phyloP scores from a whole-genome alignment of 257 asterid genomes.

The Solanum peruvianum region DNA sequence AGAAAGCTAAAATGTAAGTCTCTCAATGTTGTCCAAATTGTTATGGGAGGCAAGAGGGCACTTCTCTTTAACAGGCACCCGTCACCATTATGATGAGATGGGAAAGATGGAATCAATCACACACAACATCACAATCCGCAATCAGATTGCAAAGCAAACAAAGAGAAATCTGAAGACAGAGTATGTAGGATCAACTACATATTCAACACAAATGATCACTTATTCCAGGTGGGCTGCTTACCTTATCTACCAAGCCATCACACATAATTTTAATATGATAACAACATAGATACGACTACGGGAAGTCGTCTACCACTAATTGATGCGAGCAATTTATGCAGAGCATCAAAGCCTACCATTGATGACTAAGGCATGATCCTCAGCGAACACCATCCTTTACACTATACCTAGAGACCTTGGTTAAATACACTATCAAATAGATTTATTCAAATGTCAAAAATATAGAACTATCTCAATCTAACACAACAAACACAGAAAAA shows the following conservation, averaged over 20 bases:
- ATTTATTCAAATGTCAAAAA: neutral
- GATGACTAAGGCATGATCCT: neutral
- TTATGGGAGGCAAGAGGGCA: neutral
- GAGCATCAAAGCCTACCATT: neutral
- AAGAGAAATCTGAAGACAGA: neutral
- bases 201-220: neutral
- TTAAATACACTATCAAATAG: neutral
- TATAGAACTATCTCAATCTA: neutral
- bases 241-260: too few species aligned
- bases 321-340: neutral
- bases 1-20: neutral
- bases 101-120: neutral
- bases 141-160: neutral
- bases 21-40: neutral
- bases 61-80: neutral
- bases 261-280: neutral
- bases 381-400: neutral
- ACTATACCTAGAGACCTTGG: neutral
- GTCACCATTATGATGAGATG: neutral
- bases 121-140: neutral
- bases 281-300: neutral
- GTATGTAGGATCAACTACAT: neutral
- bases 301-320: neutral
- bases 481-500: neutral
- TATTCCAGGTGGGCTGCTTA: neutral